phyloP scores from a whole-genome alignment of 345 rosid species.

The Angophora floribunda region DNA sequence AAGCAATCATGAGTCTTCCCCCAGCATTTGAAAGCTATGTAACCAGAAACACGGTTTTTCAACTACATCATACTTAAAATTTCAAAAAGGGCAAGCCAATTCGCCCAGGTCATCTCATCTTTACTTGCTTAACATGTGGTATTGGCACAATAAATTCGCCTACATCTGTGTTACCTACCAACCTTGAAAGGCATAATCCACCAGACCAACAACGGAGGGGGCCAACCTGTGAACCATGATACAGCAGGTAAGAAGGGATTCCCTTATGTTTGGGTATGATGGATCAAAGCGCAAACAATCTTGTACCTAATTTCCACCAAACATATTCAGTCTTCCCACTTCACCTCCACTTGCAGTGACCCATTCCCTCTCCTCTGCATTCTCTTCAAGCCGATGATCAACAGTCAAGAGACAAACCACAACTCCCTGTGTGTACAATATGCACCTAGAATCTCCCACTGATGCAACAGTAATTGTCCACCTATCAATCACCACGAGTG shows the following conservation, averaged over 20 bases:
- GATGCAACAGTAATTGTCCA: slow-evolving; percentile 97
- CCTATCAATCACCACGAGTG: slow-evolving; percentile 88
- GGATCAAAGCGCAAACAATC: background rate
- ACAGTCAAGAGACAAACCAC: slow-evolving; percentile 86
- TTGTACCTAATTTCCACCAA: slow-evolving; percentile 86
- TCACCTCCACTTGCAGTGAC: slow-evolving; percentile 99
- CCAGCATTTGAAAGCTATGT: slow-evolving; percentile 82
- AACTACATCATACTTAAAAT: background rate
- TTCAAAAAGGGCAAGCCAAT: background rate
- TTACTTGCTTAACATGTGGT: slow-evolving; percentile 98
- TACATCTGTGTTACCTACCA: slow-evolving; percentile 94
- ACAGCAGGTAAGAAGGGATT: background rate
- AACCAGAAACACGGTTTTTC: background rate
- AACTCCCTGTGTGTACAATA: slow-evolving; percentile 88
- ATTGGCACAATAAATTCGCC: slow-evolving; percentile 94
- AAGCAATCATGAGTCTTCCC: slow-evolving; percentile 89
- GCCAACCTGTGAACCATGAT: slow-evolving; percentile 50
- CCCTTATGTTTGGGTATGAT: background rate
- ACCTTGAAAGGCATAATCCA: slow-evolving; percentile 93
- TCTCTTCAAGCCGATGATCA: slow-evolving; percentile 94
- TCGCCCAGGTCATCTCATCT: slow-evolving; percentile 28
- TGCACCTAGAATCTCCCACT: slow-evolving; percentile 96
- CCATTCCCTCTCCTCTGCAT: slow-evolving; percentile 94
- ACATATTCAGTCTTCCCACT: slow-evolving; percentile 94
- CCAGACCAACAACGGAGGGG: slow-evolving; percentile 99